phyloP scores from a whole-genome alignment of 306 rosid genomes.

The Cicer cuneatum region DNA sequence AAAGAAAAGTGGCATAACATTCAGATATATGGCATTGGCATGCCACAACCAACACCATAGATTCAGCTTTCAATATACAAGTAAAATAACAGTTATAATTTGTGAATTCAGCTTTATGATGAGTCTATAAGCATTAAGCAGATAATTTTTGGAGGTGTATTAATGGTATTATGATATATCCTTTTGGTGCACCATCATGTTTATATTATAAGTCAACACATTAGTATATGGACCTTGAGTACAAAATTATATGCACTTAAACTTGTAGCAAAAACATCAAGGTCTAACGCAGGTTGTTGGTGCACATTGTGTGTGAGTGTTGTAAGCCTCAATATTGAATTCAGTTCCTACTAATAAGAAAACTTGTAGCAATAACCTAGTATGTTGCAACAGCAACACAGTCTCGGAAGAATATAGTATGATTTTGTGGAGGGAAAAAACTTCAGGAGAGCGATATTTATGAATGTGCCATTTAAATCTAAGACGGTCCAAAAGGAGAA shows the following conservation, averaged over 20 bases:
- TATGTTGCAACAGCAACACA: too few relatives aligned
- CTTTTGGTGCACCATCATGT: background rate
- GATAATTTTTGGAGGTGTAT: too few relatives aligned
- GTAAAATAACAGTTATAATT: background rate
- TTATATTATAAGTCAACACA: background rate
- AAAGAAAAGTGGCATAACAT: conserved; percentile 30
- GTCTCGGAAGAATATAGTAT: too few relatives aligned
- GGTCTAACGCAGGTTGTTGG: background rate
- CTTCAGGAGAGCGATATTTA: too few relatives aligned
- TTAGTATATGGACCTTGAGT: background rate
- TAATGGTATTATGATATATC: background rate
- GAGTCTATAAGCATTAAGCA: background rate
- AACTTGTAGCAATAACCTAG: too few relatives aligned
- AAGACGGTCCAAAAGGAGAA: too few relatives aligned
- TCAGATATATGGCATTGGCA: conserved; percentile 37
- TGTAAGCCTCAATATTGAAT: background rate
- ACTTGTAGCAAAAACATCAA: background rate
- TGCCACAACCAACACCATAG: conserved; percentile 31
- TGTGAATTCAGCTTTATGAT: conserved; percentile 26
- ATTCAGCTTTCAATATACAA: conserved; percentile 12
- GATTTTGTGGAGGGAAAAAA: too few relatives aligned
- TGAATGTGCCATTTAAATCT: too few relatives aligned
- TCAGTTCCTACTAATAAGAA: background rate
- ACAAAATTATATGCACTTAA: too few relatives aligned
- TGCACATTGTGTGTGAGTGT: background rate